phyloP scores from a whole-genome alignment of 805 yeast species.

The Kazachstania martiniae region DNA sequence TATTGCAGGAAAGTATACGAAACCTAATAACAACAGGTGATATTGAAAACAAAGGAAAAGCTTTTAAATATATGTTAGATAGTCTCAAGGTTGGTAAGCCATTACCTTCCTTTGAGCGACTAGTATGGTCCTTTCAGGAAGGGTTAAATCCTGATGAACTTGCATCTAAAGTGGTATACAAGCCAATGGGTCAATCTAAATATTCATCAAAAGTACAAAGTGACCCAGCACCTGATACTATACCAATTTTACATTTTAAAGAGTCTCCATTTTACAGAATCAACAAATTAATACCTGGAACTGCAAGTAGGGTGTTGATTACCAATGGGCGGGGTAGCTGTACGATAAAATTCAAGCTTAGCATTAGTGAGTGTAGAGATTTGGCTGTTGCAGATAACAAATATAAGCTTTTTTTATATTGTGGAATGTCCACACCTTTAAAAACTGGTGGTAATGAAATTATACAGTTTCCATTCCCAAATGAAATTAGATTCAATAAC shows the following conservation, averaged over 20 bases:
- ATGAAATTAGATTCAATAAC: constrained; percentile 56
- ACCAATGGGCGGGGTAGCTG: constrained; percentile 39
- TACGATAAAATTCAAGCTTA: constrained; percentile 32
- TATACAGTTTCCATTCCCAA: constrained; percentile 53
- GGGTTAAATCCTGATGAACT: too few relatives aligned
- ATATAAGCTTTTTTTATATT: constrained; percentile 39
- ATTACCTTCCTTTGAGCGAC: too few relatives aligned
- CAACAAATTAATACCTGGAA: constrained; percentile 40
- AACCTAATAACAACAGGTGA: too few relatives aligned
- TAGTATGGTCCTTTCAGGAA: too few relatives aligned
- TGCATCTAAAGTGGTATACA: too few relatives aligned
- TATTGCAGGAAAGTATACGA: too few relatives aligned
- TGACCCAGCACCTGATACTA: too few relatives aligned
- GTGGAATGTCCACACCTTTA: constrained; percentile 35
- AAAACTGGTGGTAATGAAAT: constrained; percentile 46
- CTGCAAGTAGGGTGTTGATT: constrained; percentile 25
- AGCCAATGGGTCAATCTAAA: too few relatives aligned
- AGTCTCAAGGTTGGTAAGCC: too few relatives aligned
- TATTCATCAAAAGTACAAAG: too few relatives aligned
- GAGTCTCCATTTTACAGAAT: constrained; percentile 48
- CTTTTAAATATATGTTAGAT: too few relatives aligned
- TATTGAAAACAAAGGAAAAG: too few relatives aligned
- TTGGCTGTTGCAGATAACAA: constrained; percentile 25
- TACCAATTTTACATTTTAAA: constrained; percentile 27
- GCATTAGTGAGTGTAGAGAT: constrained; percentile 31